Evolutionary conservation across 768 basidiomycete genomes (phyloP).

Genomic region (Boletus eberwhitei): DNA sequence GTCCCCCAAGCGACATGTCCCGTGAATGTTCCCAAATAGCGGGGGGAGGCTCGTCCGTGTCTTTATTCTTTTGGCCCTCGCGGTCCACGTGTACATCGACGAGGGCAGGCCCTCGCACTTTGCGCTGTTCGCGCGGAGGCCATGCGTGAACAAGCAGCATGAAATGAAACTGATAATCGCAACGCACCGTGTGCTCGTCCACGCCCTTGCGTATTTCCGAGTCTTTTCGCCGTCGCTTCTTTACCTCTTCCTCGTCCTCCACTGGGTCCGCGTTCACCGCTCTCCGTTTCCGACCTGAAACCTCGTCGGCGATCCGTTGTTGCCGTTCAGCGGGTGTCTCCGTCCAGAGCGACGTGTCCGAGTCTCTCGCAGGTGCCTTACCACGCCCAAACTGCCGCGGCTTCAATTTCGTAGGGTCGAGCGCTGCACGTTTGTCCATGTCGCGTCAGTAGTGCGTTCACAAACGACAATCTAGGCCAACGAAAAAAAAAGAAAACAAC

Average conservation of each 20-base stretch:
- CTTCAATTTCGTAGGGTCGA: slow-evolving; percentile 85
- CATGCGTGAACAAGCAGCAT: background rate
- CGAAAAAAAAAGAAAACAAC: slow-evolving; percentile 27
- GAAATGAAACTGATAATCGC: background rate
- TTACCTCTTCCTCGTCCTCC: slow-evolving; percentile 34
- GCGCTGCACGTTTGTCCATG: slow-evolving; percentile 40
- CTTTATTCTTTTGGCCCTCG: slow-evolving; percentile 36
- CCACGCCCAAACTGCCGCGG: slow-evolving; percentile 75
- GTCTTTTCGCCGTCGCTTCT: slow-evolving; percentile 61
- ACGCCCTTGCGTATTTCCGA: slow-evolving; percentile 69
- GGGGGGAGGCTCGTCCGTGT: slow-evolving; percentile 50
- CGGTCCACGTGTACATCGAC: slow-evolving; percentile 49
- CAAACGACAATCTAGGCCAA: too few species aligned
- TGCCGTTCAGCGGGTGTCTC: slow-evolving; percentile 94
- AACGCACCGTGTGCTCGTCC: slow-evolving; percentile 72
- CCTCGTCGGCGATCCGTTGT: slow-evolving; percentile 89
- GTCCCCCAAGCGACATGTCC: slow-evolving; percentile 85
- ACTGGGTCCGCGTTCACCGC: slow-evolving; percentile 51
- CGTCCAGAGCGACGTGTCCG: slow-evolving; percentile 83
- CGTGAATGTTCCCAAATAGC: slow-evolving; percentile 90
- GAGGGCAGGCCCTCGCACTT: slow-evolving; percentile 51
- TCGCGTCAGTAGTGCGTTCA: background rate
- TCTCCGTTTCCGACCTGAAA: slow-evolving; percentile 84
- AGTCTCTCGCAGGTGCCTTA: slow-evolving; percentile 35
- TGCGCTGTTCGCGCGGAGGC: slow-evolving; percentile 32